Conservation (phyloP, 1,139 yeast species). For the Groenewaldozyma auringiensis region DNA sequence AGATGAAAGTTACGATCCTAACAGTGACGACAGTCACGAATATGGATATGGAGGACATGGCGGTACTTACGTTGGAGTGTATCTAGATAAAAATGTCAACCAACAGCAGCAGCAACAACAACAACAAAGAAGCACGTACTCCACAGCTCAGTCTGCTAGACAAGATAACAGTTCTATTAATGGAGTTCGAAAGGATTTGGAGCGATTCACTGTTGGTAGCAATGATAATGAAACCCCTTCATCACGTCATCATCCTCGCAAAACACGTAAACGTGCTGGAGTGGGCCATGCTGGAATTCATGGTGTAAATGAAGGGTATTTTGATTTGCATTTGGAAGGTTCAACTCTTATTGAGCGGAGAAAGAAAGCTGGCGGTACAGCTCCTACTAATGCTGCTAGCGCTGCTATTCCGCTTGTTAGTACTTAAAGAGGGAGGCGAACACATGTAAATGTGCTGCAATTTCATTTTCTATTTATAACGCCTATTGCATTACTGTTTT, state of each 20-base stretch:
- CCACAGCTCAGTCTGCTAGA: conserved; percentile 6
- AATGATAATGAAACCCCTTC: conserved; percentile 3
- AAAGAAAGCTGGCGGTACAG: conserved; percentile 10
- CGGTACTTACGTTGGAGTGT: conserved; percentile 2
- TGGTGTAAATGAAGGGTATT: conserved; percentile 32
- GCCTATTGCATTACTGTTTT: not conserved
- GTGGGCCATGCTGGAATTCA: conserved; percentile 5
- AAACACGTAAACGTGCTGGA: conserved; percentile 5
- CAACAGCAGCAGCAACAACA: not conserved
- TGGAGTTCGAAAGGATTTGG: conserved; percentile 9
- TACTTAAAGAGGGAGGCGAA: not conserved
- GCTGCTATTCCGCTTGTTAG: not conserved
- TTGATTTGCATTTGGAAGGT: conserved; percentile 67
- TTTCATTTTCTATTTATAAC: not conserved
- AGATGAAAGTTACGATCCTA: conserved; percentile 10
- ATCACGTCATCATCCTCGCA: conserved; percentile 6
- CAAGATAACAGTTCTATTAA: conserved; percentile 10
- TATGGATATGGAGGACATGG: conserved; percentile 10
- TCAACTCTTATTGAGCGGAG: conserved; percentile 71
- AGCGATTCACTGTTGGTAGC: not conserved
- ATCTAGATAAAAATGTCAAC: not conserved
- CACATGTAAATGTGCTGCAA: too few species aligned
- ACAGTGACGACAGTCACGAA: not conserved
- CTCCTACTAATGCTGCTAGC: not conserved
- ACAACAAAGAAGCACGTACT: not conserved